Conservation (phyloP, 2,329 filamentous ascomycete species). For the Capronia coronata region DNA sequence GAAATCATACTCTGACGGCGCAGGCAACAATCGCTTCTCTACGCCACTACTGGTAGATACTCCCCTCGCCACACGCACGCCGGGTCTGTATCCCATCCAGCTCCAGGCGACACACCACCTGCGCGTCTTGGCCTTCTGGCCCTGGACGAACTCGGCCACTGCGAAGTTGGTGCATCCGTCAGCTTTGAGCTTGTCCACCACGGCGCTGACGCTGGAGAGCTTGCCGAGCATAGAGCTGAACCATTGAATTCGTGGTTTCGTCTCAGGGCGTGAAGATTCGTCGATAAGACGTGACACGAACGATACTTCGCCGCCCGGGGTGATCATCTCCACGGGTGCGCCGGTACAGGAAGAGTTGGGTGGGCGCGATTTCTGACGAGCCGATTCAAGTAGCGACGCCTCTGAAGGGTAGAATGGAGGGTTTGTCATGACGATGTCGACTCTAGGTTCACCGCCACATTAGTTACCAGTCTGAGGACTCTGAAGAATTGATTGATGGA, state of each 20-base stretch:
- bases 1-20: constrained; percentile 35
- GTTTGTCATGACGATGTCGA: constrained; percentile 89
- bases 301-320: constrained; percentile 64
- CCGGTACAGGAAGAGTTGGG: constrained; percentile 69
- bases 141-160: constrained; percentile 71
- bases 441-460: constrained; percentile 31
- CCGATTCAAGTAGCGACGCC: constrained; percentile 60
- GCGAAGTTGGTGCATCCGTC: constrained; percentile 68
- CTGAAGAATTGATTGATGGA: too few species aligned
- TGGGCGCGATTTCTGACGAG: constrained; percentile 58
- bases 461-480: not conserved
- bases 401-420: constrained; percentile 85
- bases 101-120: constrained; percentile 90
- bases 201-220: constrained; percentile 53
- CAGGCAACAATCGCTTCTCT: constrained; percentile 47
- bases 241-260: constrained; percentile 60
- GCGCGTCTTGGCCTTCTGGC: constrained; percentile 71
- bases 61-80: constrained; percentile 42
- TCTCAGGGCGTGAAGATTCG: constrained; percentile 39
- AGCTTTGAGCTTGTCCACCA: constrained; percentile 54
- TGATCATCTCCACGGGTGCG: constrained; percentile 78
- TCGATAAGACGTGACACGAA: constrained; percentile 66
- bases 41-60: constrained; percentile 32
- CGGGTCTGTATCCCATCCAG: constrained; percentile 61
- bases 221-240: constrained; percentile 91